Evolutionary conservation across 352 stramenopile species (phyloP).

Genomic region (Phytophthora foliorum): DNA sequence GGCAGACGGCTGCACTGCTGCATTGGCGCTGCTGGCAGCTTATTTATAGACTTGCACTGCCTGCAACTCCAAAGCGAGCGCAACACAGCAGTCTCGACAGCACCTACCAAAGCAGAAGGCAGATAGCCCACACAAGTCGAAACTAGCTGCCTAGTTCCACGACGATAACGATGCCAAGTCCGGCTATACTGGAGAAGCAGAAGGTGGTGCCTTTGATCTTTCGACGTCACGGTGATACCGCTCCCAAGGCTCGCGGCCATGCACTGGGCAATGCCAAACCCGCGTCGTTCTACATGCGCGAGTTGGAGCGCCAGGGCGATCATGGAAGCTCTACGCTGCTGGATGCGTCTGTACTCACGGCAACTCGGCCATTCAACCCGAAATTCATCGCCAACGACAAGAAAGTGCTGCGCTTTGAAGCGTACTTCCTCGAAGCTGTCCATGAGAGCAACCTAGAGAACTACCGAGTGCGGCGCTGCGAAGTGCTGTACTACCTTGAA

Average conservation of each 20-base stretch:
- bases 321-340: conserved; percentile 57
- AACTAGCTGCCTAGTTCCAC: neutral
- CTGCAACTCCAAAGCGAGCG: neutral
- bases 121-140: conserved; percentile 1
- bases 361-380: conserved; percentile 63
- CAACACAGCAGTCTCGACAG: neutral
- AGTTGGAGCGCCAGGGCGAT: conserved; percentile 69
- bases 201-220: conserved; percentile 87
- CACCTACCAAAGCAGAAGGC: conserved; percentile 10
- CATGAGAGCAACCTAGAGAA: conserved; percentile 91
- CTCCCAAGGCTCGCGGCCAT: conserved; percentile 72
- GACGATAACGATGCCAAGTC: conserved; percentile 56
- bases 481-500: conserved; percentile 90
- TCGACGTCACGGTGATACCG: conserved; percentile 78
- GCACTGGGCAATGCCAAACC: conserved; percentile 70
- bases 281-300: conserved; percentile 74
- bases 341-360: conserved; percentile 44
- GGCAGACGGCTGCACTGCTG: neutral
- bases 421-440: conserved; percentile 90
- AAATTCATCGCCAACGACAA: conserved; percentile 84
- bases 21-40: neutral
- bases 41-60: conserved; percentile 21
- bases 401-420: conserved; percentile 88
- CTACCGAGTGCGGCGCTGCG: conserved; percentile 79
- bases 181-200: conserved; percentile 73